Percentiles rank a stretch among this genome's conserved stretches.
phyloP scores from a whole-genome alignment of 2,329 filamentous ascomycete species.

The Aureobasidium melanogenum region DNA sequence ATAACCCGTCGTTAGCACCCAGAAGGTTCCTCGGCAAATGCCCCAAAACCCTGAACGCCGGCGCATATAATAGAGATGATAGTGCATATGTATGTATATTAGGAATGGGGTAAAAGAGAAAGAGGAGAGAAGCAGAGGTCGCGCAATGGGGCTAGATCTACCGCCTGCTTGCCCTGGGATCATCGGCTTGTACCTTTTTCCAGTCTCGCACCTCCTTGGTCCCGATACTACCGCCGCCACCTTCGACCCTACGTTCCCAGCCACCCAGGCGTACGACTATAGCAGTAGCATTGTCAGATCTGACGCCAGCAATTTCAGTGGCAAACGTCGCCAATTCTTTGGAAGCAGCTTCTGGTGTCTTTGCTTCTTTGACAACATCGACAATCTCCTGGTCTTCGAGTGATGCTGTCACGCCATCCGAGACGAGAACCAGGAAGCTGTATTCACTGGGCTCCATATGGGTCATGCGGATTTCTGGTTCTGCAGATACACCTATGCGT shows the following conservation, averaged over 20 bases:
- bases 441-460: slow-evolving; percentile 79
- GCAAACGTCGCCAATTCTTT: slow-evolving; percentile 75
- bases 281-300: slow-evolving; percentile 57
- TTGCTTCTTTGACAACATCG: slow-evolving; percentile 88
- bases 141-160: neutral
- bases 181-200: slow-evolving; percentile 67
- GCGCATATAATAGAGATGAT: neutral
- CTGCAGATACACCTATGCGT: slow-evolving; percentile 85
- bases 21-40: neutral
- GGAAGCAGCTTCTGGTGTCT: slow-evolving; percentile 79
- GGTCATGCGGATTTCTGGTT: slow-evolving; percentile 75
- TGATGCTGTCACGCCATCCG: slow-evolving; percentile 80
- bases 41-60: neutral
- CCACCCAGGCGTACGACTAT: slow-evolving; percentile 55
- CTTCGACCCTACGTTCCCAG: slow-evolving; percentile 65
- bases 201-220: slow-evolving; percentile 89
- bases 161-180: slow-evolving; percentile 43
- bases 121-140: neutral
- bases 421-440: slow-evolving; percentile 79
- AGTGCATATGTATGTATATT: neutral
- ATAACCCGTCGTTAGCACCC: neutral
- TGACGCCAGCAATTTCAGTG: slow-evolving; percentile 64
- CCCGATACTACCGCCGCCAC: slow-evolving; percentile 77
- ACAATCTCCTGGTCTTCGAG: slow-evolving; percentile 91
- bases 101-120: neutral